Evolutionary conservation across 805 yeast genomes (phyloP).

Genomic region (Candida awuae): DNA sequence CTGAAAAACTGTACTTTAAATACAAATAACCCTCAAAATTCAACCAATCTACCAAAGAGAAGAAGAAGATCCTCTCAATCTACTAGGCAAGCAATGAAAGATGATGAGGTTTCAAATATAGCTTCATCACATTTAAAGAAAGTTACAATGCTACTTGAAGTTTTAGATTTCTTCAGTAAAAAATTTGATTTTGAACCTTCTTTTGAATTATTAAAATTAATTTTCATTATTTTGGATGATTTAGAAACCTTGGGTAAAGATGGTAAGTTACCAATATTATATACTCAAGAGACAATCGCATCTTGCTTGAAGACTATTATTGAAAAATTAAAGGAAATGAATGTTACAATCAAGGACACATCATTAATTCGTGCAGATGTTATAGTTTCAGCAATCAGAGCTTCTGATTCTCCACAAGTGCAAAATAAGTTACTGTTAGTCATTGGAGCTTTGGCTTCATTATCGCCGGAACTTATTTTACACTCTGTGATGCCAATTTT

Average conservation of each 20-base stretch:
- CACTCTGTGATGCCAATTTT: slow-evolving; percentile 99
- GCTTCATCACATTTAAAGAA: slow-evolving; percentile 76
- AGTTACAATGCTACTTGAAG: slow-evolving; percentile 71
- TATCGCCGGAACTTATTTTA: slow-evolving; percentile 84
- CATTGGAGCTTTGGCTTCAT: slow-evolving; percentile 76
- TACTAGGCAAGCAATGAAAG: slow-evolving; percentile 66
- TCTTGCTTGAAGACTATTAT: slow-evolving; percentile 73
- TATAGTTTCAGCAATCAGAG: slow-evolving; percentile 82
- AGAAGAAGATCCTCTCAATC: slow-evolving; percentile 77
- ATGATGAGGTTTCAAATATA: slow-evolving; percentile 59
- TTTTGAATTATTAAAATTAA: slow-evolving; percentile 31
- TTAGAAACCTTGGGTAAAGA: slow-evolving; percentile 81
- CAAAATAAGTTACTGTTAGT: slow-evolving; percentile 83
- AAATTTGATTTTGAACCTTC: slow-evolving; percentile 20
- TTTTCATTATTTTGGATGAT: slow-evolving; percentile 59
- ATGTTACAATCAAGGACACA: slow-evolving; percentile 41
- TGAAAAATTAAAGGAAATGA: slow-evolving; percentile 38
- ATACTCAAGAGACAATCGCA: slow-evolving; percentile 86
- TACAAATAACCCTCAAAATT: slow-evolving; percentile 20
- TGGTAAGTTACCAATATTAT: slow-evolving; percentile 83
- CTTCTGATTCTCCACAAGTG: slow-evolving; percentile 87
- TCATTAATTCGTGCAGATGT: slow-evolving; percentile 78
- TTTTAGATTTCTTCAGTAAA: slow-evolving; percentile 48
- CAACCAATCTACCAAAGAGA: slow-evolving; percentile 53
- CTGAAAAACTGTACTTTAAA: slow-evolving; percentile 39